Evolutionary conservation across 1,284 basidiomycete species (phyloP).

Genomic region (Apiotrichum akiyoshidainum): DNA sequence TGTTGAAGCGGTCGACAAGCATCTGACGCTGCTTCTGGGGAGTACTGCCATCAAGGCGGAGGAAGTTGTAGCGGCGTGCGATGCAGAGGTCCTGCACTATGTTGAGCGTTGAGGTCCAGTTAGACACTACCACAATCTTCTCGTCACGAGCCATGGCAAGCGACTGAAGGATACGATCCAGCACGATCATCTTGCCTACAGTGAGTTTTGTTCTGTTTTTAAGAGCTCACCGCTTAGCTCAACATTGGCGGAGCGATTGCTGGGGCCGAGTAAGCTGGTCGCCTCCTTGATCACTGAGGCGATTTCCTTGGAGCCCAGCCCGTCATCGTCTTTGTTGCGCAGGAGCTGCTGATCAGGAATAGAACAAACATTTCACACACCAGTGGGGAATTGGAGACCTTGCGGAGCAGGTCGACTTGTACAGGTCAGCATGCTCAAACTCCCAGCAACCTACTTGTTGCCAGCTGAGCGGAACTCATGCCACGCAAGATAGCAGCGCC

Average conservation of each 20-base stretch:
- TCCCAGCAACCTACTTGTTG: slow-evolving; percentile 60
- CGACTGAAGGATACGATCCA: slow-evolving; percentile 68
- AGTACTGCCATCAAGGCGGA: slow-evolving; percentile 85
- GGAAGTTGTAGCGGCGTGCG: slow-evolving; percentile 69
- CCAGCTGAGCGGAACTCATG: slow-evolving; percentile 73
- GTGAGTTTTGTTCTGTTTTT: no score
- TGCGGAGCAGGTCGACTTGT: slow-evolving; percentile 60
- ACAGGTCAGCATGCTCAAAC: not conserved
- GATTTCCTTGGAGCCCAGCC: slow-evolving; percentile 57
- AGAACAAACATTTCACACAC: slow-evolving; percentile 19
- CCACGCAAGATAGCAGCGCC: slow-evolving; percentile 61
- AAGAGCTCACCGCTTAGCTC: slow-evolving; percentile 16
- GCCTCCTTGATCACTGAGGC: slow-evolving; percentile 63
- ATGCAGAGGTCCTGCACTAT: slow-evolving; percentile 83
- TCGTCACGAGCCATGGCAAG: slow-evolving; percentile 73
- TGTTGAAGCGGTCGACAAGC: slow-evolving; percentile 47
- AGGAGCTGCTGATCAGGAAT: slow-evolving; percentile 55
- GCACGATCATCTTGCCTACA: slow-evolving; percentile 70
- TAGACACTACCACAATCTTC: slow-evolving; percentile 88
- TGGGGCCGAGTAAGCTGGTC: slow-evolving; percentile 44
- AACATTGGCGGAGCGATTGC: not conserved
- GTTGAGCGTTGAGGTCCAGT: slow-evolving; percentile 86
- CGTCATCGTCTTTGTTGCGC: slow-evolving; percentile 61
- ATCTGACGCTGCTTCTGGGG: slow-evolving; percentile 72
- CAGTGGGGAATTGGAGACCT: slow-evolving; percentile 90